Evolutionary conservation across 2,329 filamentous ascomycete genomes (phyloP).

Genomic region (Alternaria ventricosa): DNA sequence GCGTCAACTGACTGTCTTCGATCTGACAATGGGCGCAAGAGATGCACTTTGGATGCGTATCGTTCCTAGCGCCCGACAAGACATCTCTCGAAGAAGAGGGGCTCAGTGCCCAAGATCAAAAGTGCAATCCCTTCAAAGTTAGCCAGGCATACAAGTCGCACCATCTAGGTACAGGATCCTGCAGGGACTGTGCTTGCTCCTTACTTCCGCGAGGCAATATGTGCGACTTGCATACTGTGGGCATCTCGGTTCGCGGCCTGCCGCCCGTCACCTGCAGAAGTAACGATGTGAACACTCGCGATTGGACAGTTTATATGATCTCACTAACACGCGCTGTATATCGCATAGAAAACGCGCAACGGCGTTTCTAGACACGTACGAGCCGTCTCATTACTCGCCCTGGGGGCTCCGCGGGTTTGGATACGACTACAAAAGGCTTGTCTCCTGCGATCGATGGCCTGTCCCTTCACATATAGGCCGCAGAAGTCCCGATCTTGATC

Average conservation of each 20-base stretch:
- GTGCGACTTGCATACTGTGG: neutral
- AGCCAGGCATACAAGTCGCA: neutral
- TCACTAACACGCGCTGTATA: neutral
- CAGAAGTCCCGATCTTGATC: neutral
- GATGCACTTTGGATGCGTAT: neutral
- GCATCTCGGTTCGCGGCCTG: neutral
- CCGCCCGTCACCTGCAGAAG: neutral
- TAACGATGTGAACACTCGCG: neutral
- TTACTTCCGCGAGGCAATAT: neutral
- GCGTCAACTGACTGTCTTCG: neutral
- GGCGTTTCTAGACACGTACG: neutral
- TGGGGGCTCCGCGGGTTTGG: neutral
- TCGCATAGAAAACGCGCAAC: neutral
- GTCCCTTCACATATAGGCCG: neutral
- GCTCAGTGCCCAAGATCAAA: neutral
- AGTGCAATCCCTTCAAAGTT: neutral
- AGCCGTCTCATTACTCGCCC: neutral
- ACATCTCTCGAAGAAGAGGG: neutral
- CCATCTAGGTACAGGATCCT: neutral
- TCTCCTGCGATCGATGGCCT: neutral
- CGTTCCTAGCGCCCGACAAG: neutral
- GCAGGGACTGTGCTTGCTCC: neutral
- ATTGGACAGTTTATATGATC: neutral
- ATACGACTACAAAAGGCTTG: neutral
- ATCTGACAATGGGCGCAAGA: neutral